A percentile compares a stretch with the other conserved stretches of the same genome.
phyloP scores from a whole-genome alignment of 2,329 filamentous ascomycete genomes.

The Ophiostoma sp. region DNA sequence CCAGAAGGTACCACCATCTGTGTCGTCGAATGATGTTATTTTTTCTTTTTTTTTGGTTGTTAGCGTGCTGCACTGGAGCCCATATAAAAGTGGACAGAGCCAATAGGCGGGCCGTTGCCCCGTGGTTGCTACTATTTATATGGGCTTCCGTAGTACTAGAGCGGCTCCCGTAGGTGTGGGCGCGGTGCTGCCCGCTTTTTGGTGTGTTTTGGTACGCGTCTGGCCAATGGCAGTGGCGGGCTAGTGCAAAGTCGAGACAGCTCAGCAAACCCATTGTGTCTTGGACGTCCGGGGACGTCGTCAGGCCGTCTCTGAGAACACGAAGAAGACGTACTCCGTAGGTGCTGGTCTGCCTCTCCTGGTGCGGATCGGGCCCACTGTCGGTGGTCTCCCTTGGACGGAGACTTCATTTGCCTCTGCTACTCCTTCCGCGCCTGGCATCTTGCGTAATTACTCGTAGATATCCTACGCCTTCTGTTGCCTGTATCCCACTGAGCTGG shows the following conservation, averaged over 20 bases:
- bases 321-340: not conserved
- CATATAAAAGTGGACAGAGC: conserved; percentile 26
- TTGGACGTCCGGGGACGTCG: not conserved
- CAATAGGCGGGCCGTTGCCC: conserved; percentile 50
- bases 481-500: no score
- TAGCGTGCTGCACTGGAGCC: conserved; percentile 6
- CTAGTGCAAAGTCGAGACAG: not conserved
- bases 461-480: not conserved
- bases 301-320: not conserved
- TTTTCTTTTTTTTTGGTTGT: no score
- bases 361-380: not conserved
- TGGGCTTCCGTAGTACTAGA: conserved; percentile 25
- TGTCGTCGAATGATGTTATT: not conserved
- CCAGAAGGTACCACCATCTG: not conserved
- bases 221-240: conserved; percentile 5
- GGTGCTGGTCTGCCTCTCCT: not conserved
- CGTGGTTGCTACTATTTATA: conserved; percentile 52
- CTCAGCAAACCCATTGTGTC: not conserved
- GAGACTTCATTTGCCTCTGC: conserved; percentile 6
- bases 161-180: not conserved
- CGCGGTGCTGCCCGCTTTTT: conserved; percentile 14
- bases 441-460: not conserved
- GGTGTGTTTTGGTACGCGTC: conserved; percentile 21
- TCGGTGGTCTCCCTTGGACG: conserved; percentile 3
- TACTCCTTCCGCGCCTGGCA: conserved; percentile 5